Evolutionary conservation across 179 eudicot genomes (phyloP).

Genomic region (Silene vulgaris): DNA sequence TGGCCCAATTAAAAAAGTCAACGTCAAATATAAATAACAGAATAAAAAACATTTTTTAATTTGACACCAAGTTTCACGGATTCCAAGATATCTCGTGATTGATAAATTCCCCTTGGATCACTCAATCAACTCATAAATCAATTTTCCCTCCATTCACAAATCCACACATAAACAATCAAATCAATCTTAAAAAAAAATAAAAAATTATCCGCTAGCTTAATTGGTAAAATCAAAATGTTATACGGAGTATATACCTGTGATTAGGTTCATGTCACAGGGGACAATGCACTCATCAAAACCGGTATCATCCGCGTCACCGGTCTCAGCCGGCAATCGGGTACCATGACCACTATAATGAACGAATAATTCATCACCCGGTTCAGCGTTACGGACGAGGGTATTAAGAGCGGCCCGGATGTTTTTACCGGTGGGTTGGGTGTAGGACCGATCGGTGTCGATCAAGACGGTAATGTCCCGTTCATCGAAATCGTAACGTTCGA

Average conservation of each 20-base stretch:
- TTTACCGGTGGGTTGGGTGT: constrained; percentile 52
- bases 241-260: background rate
- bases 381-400: constrained; percentile 43
- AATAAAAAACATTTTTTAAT: background rate
- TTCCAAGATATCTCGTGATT: background rate
- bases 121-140: background rate
- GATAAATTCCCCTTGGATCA: background rate
- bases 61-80: background rate
- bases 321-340: constrained; percentile 82
- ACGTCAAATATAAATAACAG: background rate
- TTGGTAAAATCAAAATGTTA: no score
- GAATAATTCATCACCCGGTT: constrained; percentile 53
- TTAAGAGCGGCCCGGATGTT: constrained; percentile 51
- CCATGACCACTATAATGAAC: constrained; percentile 94
- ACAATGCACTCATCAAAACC: constrained; percentile 90
- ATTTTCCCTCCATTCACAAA: background rate
- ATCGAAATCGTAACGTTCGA: constrained; percentile 43
- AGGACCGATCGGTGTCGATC: constrained; percentile 53
- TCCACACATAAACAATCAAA: no score
- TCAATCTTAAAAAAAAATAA: no score
- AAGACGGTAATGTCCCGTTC: constrained; percentile 49
- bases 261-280: constrained; percentile 59
- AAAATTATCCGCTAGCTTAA: no score
- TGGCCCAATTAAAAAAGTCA: background rate
- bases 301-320: constrained; percentile 80